Percentiles rank a stretch among this genome's conserved stretches.
Evolutionary conservation across 2,329 filamentous ascomycete species (phyloP).

Genomic region (Pseudomassariella vexata): DNA sequence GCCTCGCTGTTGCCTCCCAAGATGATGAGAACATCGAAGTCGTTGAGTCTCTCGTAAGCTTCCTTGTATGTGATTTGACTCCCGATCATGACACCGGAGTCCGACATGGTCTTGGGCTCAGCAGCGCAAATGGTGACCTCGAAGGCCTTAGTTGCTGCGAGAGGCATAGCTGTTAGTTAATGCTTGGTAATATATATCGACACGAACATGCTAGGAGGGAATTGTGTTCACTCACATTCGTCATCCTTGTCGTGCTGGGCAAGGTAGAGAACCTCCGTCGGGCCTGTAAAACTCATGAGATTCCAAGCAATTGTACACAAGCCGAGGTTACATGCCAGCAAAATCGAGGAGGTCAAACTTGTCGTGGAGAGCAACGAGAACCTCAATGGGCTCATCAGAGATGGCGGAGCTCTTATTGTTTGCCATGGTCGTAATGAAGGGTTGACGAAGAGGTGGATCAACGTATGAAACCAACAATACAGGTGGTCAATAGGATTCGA

Average conservation of each 20-base stretch:
- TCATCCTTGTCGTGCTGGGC: slow-evolving; percentile 50
- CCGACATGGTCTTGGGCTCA: slow-evolving; percentile 49
- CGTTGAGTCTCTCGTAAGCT: slow-evolving; percentile 65
- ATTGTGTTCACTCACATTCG: slow-evolving; percentile 43
- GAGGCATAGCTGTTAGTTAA: slow-evolving; percentile 6
- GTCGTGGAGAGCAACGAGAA: slow-evolving; percentile 54
- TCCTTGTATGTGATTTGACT: slow-evolving; percentile 76
- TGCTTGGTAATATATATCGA: too few species aligned
- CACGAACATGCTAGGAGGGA: too few species aligned
- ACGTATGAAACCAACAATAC: too few species aligned
- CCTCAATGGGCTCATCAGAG: slow-evolving; percentile 53
- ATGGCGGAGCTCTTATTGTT: slow-evolving; percentile 50
- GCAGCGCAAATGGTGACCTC: slow-evolving; percentile 49
- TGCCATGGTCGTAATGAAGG: slow-evolving; percentile 38
- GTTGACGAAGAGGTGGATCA: slow-evolving; percentile 9
- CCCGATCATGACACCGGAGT: slow-evolving; percentile 63
- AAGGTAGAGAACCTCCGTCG: slow-evolving; percentile 43
- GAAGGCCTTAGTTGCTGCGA: slow-evolving; percentile 49
- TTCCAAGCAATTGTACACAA: too few species aligned
- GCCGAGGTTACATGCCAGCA: too few species aligned
- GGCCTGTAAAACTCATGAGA: slow-evolving; percentile 51
- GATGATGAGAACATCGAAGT: slow-evolving; percentile 76
- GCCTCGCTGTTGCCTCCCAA: slow-evolving; percentile 63
- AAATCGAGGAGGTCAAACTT: slow-evolving; percentile 57
- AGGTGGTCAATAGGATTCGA: too few species aligned